These are phyloP conservation scores for Oryza coarctata DNA, from an alignment of 176 grass and related monocot species.

Conservation along the genomic window DNA sequence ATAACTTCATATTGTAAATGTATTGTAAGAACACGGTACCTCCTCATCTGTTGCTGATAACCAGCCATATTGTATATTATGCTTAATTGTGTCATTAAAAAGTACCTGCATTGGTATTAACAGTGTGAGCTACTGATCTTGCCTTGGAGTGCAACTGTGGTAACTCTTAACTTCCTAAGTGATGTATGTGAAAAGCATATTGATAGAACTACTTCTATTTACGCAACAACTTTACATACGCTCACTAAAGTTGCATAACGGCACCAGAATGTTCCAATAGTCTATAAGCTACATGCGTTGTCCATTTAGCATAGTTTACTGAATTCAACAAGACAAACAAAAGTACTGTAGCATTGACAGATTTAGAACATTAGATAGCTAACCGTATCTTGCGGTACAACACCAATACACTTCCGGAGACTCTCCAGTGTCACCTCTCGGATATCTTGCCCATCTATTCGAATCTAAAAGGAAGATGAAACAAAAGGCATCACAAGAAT, in stretches of 20 bases:
- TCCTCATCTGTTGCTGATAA: slow-evolving; percentile 94
- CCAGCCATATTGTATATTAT: slow-evolving; percentile 95
- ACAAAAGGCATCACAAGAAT: slow-evolving; percentile 32
- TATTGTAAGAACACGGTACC: slow-evolving; percentile 56
- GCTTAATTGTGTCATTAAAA: slow-evolving; percentile 98
- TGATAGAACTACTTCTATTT: slow-evolving; percentile 5
- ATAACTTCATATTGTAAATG: slow-evolving; percentile 32
- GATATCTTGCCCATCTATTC: slow-evolving; percentile 88
- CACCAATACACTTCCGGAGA: slow-evolving; percentile 86
- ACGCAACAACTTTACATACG: not conserved
- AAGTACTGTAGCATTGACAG: slow-evolving; percentile 28
- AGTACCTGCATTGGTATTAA: slow-evolving; percentile 68
- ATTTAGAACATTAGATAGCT: slow-evolving; percentile 30
- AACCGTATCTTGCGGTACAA: slow-evolving; percentile 98
- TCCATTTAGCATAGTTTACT: slow-evolving; percentile 2
- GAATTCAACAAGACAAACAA: not conserved
- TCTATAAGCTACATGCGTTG: not conserved
- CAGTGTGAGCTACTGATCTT: slow-evolving; percentile 36
- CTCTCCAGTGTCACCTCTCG: slow-evolving; percentile 80
- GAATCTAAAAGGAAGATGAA: slow-evolving; percentile 52
- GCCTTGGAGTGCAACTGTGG: not conserved
- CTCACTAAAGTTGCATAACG: slow-evolving; percentile 5
- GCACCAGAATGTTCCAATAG: not conserved
- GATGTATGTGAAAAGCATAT: not conserved
- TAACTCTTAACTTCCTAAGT: not conserved